phyloP scores from a whole-genome alignment of 1,284 basidiomycete genomes.

The Anthracocystis walkeri region DNA sequence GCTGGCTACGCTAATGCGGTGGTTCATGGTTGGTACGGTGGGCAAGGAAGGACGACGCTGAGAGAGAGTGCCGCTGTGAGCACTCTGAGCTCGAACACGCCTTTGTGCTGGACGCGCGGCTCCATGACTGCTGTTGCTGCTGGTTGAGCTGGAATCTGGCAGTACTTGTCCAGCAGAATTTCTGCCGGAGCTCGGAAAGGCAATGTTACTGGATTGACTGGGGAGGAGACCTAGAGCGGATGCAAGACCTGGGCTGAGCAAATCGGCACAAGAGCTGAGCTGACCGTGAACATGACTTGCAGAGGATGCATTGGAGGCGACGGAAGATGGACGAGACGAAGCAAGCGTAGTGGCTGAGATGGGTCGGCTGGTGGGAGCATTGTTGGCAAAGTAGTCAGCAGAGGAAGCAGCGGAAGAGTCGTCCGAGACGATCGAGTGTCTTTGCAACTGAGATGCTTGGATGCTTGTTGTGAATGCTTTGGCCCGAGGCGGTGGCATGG shows the following conservation, averaged over 20 bases:
- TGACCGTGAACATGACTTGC: conserved; percentile 43
- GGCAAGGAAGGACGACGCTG: conserved; percentile 56
- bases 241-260: conserved; percentile 56
- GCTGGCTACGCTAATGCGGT: conserved; percentile 55
- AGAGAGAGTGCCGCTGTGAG: conserved; percentile 21
- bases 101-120: conserved; percentile 12
- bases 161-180: background rate
- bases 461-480: conserved; percentile 12
- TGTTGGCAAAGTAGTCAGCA: conserved; percentile 22
- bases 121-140: background rate
- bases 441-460: conserved; percentile 12
- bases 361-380: conserved; percentile 27
- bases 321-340: conserved; percentile 53
- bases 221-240: conserved; percentile 54
- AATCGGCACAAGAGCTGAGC: conserved; percentile 42
- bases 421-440: conserved; percentile 44
- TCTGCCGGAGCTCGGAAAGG: conserved; percentile 21
- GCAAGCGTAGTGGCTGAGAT: conserved; percentile 39
- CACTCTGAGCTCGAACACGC: conserved; percentile 37
- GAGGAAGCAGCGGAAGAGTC: conserved; percentile 46
- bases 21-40: conserved; percentile 43
- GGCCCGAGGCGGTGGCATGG: conserved; percentile 28
- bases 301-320: conserved; percentile 49
- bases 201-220: conserved; percentile 14
- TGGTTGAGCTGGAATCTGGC: conserved; percentile 8